A percentile compares a stretch with the other conserved stretches of the same genome.
Evolutionary conservation across 2,329 filamentous ascomycete genomes (phyloP).

Genomic region (Pseudogymnoascus sp.): DNA sequence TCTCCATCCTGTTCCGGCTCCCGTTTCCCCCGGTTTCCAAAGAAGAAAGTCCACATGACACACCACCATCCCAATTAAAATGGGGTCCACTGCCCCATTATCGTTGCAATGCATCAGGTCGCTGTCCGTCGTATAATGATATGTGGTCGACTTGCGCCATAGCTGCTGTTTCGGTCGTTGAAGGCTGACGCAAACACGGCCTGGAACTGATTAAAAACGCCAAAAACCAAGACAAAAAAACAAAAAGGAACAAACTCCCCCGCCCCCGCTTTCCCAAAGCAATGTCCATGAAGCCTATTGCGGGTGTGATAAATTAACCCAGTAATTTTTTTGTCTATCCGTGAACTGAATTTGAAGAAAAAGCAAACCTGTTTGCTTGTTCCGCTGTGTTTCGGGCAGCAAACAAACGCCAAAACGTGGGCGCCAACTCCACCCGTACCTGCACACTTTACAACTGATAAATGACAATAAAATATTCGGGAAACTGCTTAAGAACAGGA

Average conservation of each 20-base stretch:
- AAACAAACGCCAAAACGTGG: not conserved
- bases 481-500: not conserved
- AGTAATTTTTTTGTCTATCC: conserved; percentile 1
- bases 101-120: not conserved
- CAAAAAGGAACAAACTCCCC: not conserved
- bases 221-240: not conserved
- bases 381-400: not conserved
- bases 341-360: not conserved
- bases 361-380: conserved; percentile 4
- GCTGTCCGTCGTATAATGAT: not conserved
- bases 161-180: not conserved
- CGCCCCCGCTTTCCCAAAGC: not conserved
- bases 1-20: not conserved
- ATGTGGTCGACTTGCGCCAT: not conserved
- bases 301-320: not conserved
- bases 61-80: not conserved
- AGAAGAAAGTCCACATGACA: not conserved
- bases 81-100: conserved; percentile 2
- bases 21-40: not conserved
- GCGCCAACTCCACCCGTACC: not conserved
- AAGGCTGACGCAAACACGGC: not conserved
- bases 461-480: not conserved
- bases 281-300: not conserved
- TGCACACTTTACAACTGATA: conserved; percentile 2
- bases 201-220: not conserved